A percentile compares a stretch with the other conserved stretches of the same genome.
phyloP scores from a whole-genome alignment of 345 rosid genomes.

The Ceriops zippeliana region DNA sequence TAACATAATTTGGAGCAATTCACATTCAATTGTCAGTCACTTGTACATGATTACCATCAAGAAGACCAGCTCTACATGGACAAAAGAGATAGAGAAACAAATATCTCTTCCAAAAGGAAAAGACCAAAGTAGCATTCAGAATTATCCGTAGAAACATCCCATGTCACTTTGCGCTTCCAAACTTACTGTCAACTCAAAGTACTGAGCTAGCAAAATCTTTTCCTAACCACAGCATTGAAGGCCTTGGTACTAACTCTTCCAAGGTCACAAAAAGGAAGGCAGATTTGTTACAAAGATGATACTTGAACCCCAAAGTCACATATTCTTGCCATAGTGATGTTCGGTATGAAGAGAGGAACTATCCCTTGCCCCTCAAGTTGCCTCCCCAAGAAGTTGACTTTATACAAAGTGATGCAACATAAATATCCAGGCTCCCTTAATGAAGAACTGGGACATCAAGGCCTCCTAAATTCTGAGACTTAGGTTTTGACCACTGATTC shows the following conservation, averaged over 20 bases:
- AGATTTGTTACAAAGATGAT: background rate
- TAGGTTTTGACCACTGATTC: background rate
- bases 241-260: background rate
- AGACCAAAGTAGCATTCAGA: background rate
- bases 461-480: background rate
- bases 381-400: too few species aligned
- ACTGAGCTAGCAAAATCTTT: background rate
- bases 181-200: background rate
- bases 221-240: background rate
- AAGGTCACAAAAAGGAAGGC: background rate
- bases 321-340: too few species aligned
- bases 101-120: conserved; percentile 4
- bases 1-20: background rate
- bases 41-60: background rate
- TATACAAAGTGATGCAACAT: too few species aligned
- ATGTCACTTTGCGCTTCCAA: background rate
- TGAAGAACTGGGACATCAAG: background rate
- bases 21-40: background rate
- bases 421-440: too few species aligned
- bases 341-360: too few species aligned
- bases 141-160: background rate
- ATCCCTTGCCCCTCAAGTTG: too few species aligned
- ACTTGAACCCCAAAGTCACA: too few species aligned
- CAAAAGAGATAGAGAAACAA: too few species aligned
- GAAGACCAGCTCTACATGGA: background rate